phyloP scores from a whole-genome alignment of 306 rosid species.

The Gleditsia sinensis region DNA sequence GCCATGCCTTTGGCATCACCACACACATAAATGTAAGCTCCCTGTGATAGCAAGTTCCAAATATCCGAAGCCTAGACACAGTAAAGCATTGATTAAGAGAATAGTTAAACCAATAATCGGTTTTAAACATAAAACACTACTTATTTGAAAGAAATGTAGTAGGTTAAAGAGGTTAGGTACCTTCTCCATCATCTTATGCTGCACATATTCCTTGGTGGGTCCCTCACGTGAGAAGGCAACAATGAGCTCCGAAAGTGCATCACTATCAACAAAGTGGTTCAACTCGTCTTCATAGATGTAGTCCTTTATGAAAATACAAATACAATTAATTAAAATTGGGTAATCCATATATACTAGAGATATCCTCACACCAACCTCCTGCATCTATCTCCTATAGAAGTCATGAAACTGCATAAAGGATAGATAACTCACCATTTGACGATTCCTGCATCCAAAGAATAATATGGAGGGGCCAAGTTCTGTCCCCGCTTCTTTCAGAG shows the following conservation, averaged over 20 bases:
- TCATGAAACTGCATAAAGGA: slow-evolving; percentile 21
- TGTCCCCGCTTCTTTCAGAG: slow-evolving; percentile 73
- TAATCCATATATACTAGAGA: background rate
- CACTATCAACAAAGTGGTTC: slow-evolving; percentile 61
- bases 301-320: slow-evolving; percentile 67
- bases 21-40: slow-evolving; percentile 86
- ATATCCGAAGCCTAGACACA: slow-evolving; percentile 78
- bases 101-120: background rate
- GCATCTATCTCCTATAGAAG: background rate
- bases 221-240: slow-evolving; percentile 98
- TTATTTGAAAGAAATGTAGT: background rate
- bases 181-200: slow-evolving; percentile 92
- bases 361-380: background rate
- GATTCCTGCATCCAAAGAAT: slow-evolving; percentile 95
- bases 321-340: background rate
- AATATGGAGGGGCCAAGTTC: slow-evolving; percentile 78
- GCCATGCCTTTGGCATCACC: slow-evolving; percentile 99
- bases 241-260: slow-evolving; percentile 82
- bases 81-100: slow-evolving; percentile 31
- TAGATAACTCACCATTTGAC: slow-evolving; percentile 66
- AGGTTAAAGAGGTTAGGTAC: slow-evolving; percentile 39
- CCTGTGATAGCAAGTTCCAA: slow-evolving; percentile 83
- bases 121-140: background rate
- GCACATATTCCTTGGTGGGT: slow-evolving; percentile 88
- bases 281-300: slow-evolving; percentile 90